These are phyloP conservation scores for Calonectria pseudoreteaudii DNA, from an alignment of 2,329 filamentous ascomycete genomes.

Conservation along the genomic window DNA sequence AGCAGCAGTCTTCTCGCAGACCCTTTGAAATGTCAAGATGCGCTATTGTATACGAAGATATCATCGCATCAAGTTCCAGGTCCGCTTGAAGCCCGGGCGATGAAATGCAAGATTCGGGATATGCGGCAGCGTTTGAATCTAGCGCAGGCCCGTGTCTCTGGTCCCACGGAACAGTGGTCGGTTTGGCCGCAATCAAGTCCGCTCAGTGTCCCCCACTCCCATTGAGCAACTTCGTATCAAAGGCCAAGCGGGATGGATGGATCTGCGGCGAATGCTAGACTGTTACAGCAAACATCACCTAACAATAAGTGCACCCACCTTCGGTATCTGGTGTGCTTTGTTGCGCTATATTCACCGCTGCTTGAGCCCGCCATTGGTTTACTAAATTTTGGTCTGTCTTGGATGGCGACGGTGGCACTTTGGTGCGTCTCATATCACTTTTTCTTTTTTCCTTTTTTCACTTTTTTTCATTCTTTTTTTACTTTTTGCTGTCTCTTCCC, in stretches of 20 bases:
- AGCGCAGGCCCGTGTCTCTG: constrained; percentile 21
- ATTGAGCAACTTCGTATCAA: constrained; percentile 31
- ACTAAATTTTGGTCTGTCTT: constrained; percentile 15
- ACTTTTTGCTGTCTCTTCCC: constrained; percentile 26
- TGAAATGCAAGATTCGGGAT: constrained; percentile 7
- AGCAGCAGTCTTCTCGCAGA: neutral
- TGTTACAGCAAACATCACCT: constrained; percentile 31
- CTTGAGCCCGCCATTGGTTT: constrained; percentile 26
- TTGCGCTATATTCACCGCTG: constrained; percentile 27
- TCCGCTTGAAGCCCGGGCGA: neutral
- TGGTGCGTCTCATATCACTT: constrained; percentile 2
- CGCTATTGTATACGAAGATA: neutral
- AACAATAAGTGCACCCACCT: constrained; percentile 24
- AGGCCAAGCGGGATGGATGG: constrained; percentile 35
- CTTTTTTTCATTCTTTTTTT: neutral
- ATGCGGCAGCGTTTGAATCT: constrained; percentile 12
- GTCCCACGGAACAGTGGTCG: neutral
- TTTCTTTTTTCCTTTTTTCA: neutral
- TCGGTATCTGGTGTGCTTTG: constrained; percentile 8
- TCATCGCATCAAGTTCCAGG: neutral
- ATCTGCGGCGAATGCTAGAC: constrained; percentile 26
- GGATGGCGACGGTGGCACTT: constrained; percentile 22
- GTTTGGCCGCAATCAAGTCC: constrained; percentile 12
- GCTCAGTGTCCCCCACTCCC: neutral
- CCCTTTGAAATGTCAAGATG: neutral